phyloP scores from a whole-genome alignment of 805 yeast species.

The Yarrowia alimentaria region DNA sequence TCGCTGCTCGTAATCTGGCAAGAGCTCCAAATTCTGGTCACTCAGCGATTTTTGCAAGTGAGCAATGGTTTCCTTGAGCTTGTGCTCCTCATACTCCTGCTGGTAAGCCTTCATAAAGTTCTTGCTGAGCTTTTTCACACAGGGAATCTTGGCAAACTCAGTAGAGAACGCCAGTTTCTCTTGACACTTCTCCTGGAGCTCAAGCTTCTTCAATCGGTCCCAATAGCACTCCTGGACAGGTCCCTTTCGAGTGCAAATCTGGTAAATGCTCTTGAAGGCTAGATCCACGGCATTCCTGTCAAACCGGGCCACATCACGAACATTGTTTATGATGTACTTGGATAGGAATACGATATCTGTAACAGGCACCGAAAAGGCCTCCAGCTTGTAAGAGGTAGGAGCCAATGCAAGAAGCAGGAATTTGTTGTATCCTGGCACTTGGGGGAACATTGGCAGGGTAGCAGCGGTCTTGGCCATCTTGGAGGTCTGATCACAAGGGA shows the following conservation, averaged over 20 bases:
- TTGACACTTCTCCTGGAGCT: constrained; percentile 42
- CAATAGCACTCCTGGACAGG: constrained; percentile 4
- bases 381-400: not conserved
- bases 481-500: constrained; percentile 1
- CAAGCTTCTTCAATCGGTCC: constrained; percentile 37
- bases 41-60: constrained; percentile 62
- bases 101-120: constrained; percentile 48
- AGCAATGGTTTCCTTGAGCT: constrained; percentile 52
- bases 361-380: not conserved
- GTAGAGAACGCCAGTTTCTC: constrained; percentile 28
- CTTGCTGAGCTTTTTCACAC: constrained; percentile 36
- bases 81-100: constrained; percentile 48
- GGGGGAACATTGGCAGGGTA: constrained; percentile 13
- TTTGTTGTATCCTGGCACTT: not conserved
- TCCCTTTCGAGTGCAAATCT: constrained; percentile 10
- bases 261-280: not conserved
- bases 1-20: constrained; percentile 93
- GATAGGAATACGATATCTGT: not conserved
- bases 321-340: constrained; percentile 22
- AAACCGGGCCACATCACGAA: constrained; percentile 4
- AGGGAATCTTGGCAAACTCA: constrained; percentile 12
- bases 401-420: not conserved
- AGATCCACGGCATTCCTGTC: not conserved
- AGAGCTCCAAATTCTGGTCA: constrained; percentile 81
- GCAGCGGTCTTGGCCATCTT: not conserved